phyloP scores from a whole-genome alignment of 352 stramenopile species.

The Pythium angustatum region DNA sequence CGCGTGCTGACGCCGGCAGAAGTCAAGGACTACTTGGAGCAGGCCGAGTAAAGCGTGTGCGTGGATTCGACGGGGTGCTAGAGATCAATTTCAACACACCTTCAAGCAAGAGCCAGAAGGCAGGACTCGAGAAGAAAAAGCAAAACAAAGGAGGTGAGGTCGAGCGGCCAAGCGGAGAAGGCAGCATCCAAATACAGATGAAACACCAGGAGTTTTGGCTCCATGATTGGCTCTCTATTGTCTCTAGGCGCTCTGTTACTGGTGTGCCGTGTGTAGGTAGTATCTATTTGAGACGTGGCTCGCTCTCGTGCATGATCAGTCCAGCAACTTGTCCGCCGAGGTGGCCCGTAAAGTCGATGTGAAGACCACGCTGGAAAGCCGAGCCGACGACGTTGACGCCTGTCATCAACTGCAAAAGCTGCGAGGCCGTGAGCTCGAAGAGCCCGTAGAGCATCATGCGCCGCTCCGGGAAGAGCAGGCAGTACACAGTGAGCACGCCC shows the following conservation, averaged over 20 bases:
- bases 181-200: too few relatives aligned
- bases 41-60: constrained; percentile 91
- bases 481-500: constrained; percentile 78
- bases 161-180: too few relatives aligned
- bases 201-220: too few relatives aligned
- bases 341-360: constrained; percentile 78
- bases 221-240: not conserved
- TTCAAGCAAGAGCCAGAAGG: too few relatives aligned
- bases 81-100: too few relatives aligned
- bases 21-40: constrained; percentile 99
- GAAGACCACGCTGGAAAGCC: constrained; percentile 38
- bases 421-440: constrained; percentile 48
- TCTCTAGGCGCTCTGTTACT: not conserved
- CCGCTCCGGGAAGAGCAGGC: constrained; percentile 65
- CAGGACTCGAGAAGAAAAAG: too few relatives aligned
- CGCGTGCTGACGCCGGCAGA: constrained; percentile 95
- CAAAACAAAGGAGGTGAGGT: too few relatives aligned
- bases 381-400: constrained; percentile 68
- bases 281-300: constrained; percentile 31
- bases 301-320: constrained; percentile 48
- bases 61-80: too few relatives aligned
- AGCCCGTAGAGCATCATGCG: constrained; percentile 43
- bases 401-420: constrained; percentile 61
- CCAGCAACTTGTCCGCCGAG: constrained; percentile 65
- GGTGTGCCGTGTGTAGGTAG: not conserved